Conservation (phyloP, 345 rosid species). For the Eucalyptus brandiana region DNA sequence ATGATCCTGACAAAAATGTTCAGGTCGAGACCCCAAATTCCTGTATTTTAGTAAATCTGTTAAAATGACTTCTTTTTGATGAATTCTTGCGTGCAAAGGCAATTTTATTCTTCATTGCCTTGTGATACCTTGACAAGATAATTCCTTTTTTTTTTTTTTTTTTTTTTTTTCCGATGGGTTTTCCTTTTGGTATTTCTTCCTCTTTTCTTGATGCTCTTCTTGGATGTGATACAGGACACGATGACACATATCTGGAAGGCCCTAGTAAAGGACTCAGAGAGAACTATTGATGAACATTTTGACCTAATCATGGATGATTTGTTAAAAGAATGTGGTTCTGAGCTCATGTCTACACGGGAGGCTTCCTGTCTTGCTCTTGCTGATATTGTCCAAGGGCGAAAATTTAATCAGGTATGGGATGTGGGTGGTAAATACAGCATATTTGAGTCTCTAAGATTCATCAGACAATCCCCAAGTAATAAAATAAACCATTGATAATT, state of each 20-base stretch:
- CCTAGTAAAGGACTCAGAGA: slow-evolving; percentile 71
- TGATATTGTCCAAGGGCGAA: slow-evolving; percentile 84
- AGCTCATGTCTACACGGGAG: slow-evolving; percentile 91
- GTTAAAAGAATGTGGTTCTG: slow-evolving; percentile 56
- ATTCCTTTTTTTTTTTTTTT: neutral
- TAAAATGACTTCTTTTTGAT: neutral
- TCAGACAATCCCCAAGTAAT: fast-evolving
- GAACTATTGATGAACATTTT: slow-evolving; percentile 72
- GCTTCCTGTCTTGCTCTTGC: slow-evolving; percentile 91
- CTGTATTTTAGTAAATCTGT: neutral
- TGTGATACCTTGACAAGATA: neutral
- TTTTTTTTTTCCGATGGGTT: neutral
- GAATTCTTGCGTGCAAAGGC: neutral
- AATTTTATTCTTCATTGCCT: neutral
- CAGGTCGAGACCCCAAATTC: slow-evolving; percentile 31
- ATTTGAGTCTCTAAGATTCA: neutral
- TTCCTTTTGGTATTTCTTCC: neutral
- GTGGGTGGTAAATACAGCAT: neutral
- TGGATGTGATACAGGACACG: slow-evolving; percentile 53
- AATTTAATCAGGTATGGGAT: slow-evolving; percentile 59
- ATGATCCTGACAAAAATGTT: slow-evolving; percentile 26
- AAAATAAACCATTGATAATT: neutral
- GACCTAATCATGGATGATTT: slow-evolving; percentile 77
- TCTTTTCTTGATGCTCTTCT: neutral
- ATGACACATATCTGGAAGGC: slow-evolving; percentile 94